phyloP scores from a whole-genome alignment of 257 asterid species.

The Primulina tabacum region DNA sequence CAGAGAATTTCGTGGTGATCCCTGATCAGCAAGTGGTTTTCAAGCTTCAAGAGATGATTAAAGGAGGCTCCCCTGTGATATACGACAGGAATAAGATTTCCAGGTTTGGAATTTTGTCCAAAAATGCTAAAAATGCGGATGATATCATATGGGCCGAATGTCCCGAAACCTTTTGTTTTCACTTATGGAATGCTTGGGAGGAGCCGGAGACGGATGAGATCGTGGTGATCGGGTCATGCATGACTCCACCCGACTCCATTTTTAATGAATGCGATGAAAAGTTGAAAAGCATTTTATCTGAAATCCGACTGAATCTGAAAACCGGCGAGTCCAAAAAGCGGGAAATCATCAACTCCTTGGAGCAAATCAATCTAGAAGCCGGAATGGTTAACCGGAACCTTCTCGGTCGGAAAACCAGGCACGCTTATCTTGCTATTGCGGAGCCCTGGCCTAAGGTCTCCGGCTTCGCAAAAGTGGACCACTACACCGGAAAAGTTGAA shows the following conservation, averaged over 20 bases:
- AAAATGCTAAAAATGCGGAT: constrained; percentile 28
- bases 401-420: constrained; percentile 57
- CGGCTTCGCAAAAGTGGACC: constrained; percentile 67
- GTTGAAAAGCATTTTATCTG: constrained; percentile 43
- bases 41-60: constrained; percentile 64
- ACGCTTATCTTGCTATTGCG: constrained; percentile 57
- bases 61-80: constrained; percentile 62
- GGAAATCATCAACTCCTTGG: constrained; percentile 29
- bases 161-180: constrained; percentile 59
- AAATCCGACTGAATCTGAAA: constrained; percentile 56
- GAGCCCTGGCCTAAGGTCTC: constrained; percentile 86
- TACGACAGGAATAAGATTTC: constrained; percentile 54
- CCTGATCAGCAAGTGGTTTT: constrained; percentile 84
- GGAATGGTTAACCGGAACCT: constrained; percentile 68
- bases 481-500: constrained; percentile 38
- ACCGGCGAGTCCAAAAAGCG: constrained; percentile 49
- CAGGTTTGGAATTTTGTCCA: constrained; percentile 49
- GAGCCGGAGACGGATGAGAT: constrained; percentile 59
- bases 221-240: constrained; percentile 75
- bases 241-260: constrained; percentile 74
- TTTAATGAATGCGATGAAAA: constrained; percentile 61
- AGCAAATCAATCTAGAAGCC: constrained; percentile 58
- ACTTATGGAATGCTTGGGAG: constrained; percentile 79
- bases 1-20: constrained; percentile 55
- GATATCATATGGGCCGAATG: constrained; percentile 54